A percentile compares a stretch with the other conserved stretches of the same genome.
Evolutionary conservation across 352 stramenopile genomes (phyloP).

Genomic region (Phytophthora sojae): DNA sequence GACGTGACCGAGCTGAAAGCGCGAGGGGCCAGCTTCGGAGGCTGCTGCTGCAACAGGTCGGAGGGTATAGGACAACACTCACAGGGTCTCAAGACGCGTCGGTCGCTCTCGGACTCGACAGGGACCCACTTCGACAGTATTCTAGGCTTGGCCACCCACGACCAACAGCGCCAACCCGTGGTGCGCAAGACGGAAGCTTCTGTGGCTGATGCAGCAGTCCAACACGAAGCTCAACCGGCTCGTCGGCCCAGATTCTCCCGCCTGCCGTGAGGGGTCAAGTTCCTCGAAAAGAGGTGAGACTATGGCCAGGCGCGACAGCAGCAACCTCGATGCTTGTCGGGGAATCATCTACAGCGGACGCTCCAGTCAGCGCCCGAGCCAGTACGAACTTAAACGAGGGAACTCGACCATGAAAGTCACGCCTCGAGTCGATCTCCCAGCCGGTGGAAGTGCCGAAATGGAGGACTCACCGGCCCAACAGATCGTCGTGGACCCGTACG

Average conservation of each 20-base stretch:
- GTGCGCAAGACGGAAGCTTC: background rate
- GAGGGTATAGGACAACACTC: background rate
- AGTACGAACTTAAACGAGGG: background rate
- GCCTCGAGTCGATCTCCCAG: background rate
- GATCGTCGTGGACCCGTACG: background rate
- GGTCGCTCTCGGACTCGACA: background rate
- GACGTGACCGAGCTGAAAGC: conserved; percentile 9
- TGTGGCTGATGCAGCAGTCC: background rate
- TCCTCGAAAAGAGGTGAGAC: background rate
- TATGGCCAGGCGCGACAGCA: background rate
- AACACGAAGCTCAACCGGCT: background rate
- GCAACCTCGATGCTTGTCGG: background rate
- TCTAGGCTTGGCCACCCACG: background rate
- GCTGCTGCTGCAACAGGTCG: background rate
- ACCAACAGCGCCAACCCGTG: background rate
- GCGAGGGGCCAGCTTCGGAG: background rate
- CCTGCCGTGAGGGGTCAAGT: background rate
- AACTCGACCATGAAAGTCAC: background rate
- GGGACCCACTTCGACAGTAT: background rate
- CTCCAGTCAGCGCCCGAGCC: background rate
- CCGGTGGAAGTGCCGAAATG: background rate
- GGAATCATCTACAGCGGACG: background rate
- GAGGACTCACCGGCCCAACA: background rate
- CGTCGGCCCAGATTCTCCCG: background rate
- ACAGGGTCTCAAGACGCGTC: background rate